These are phyloP conservation scores for Ceratobasidium sp. DNA, from an alignment of 1,284 basidiomycete genomes.

Conservation along the genomic window DNA sequence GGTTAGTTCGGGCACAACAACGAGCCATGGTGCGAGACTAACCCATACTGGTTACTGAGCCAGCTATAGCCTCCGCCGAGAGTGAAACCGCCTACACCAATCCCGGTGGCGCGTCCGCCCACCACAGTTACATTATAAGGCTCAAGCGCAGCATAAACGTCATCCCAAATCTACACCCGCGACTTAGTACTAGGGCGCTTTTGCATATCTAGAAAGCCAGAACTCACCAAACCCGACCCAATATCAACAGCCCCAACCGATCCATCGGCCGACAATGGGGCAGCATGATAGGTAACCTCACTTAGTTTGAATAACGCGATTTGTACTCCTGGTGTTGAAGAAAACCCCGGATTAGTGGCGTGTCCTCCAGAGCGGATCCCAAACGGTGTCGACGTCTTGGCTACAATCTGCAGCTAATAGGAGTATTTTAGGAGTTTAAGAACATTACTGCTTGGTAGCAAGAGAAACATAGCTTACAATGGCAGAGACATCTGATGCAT, in stretches of 20 bases:
- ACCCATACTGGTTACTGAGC: constrained; percentile 23
- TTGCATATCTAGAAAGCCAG: constrained; percentile 49
- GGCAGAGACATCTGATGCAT: constrained; percentile 9
- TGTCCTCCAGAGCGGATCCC: constrained; percentile 61
- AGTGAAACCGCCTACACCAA: constrained; percentile 70
- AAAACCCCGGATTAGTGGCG: constrained; percentile 64
- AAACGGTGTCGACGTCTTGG: constrained; percentile 4
- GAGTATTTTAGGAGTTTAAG: not conserved
- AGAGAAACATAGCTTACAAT: not conserved
- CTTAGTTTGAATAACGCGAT: constrained; percentile 68
- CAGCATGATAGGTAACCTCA: constrained; percentile 61
- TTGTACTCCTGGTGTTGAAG: constrained; percentile 69
- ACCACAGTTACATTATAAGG: constrained; percentile 65
- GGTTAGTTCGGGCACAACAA: not conserved
- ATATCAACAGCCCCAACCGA: constrained; percentile 60
- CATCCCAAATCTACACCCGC: constrained; percentile 63
- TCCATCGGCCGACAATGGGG: constrained; percentile 3
- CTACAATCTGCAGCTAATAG: constrained; percentile 8
- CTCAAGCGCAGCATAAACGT: constrained; percentile 67
- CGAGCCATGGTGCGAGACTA: no score
- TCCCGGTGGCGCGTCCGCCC: constrained; percentile 65
- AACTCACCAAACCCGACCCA: constrained; percentile 62
- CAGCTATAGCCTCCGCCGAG: no score
- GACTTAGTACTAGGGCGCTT: no score
- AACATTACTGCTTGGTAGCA: no score